Percentiles rank a stretch among this genome's conserved stretches.
phyloP scores from a whole-genome alignment of 495 filamentous ascomycete genomes.

The Elaphomyces granulatus region DNA sequence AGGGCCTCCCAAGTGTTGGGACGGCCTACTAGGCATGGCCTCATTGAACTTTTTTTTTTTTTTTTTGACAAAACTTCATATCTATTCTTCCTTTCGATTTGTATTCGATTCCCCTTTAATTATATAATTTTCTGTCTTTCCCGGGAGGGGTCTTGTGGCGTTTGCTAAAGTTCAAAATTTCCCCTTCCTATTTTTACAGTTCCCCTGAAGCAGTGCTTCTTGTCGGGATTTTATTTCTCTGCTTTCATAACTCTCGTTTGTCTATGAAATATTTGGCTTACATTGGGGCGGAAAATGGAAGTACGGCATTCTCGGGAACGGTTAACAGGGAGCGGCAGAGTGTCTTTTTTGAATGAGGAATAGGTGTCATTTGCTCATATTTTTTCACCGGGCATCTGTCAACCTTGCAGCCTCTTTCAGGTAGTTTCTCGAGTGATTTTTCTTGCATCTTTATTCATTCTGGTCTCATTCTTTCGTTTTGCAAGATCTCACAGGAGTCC shows the following conservation, averaged over 20 bases:
- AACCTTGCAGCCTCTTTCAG: not conserved
- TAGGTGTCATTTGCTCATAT: constrained; percentile 11
- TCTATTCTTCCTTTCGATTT: not conserved
- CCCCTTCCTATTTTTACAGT: constrained; percentile 20
- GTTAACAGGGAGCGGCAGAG: constrained; percentile 23
- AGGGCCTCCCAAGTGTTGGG: constrained; percentile 33
- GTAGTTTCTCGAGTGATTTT: not conserved
- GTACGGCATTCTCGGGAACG: constrained; percentile 19
- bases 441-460: constrained; percentile 3
- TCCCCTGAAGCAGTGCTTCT: not conserved
- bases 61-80: constrained; percentile 1
- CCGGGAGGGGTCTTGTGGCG: not conserved
- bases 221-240: not conserved
- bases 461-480: constrained; percentile 10
- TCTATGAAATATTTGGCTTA: constrained; percentile 10
- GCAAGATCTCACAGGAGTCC: constrained; percentile 33
- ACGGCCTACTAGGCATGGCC: constrained; percentile 29
- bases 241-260: constrained; percentile 1
- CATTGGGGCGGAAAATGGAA: constrained; percentile 20
- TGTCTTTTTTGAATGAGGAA: constrained; percentile 20
- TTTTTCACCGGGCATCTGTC: constrained; percentile 6
- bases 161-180: constrained; percentile 2
- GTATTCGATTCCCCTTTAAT: not conserved
- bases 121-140: too few species aligned
- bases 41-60: not conserved